A percentile compares a stretch with the other conserved stretches of the same genome.
Conservation (phyloP, 106 monocot genomes). For the Cymbidium sinense region DNA sequence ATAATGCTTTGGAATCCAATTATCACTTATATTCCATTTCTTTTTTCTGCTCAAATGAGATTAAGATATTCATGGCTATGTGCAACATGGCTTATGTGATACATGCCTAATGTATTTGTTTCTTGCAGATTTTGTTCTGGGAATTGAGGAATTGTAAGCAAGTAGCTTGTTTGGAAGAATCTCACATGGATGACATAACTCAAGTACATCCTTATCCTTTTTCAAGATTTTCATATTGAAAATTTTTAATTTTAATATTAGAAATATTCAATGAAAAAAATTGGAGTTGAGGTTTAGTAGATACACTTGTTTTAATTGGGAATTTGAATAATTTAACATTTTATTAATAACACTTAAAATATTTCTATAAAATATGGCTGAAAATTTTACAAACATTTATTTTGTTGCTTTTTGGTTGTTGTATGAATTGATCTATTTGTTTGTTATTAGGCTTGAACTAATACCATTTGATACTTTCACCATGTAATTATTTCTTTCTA, state of each 20-base stretch:
- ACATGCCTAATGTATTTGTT: neutral
- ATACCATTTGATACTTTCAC: neutral
- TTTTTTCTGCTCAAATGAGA: neutral
- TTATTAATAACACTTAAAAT: neutral
- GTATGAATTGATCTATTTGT: neutral
- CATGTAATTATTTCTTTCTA: neutral
- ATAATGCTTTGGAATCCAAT: neutral
- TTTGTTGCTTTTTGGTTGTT: neutral
- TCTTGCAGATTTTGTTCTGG: slow-evolving; percentile 83
- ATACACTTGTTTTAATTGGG: neutral
- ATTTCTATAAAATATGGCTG: neutral
- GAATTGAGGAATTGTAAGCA: slow-evolving; percentile 83
- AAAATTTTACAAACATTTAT: neutral
- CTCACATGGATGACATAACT: slow-evolving; percentile 95
- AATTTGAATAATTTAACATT: neutral
- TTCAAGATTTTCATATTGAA: neutral
- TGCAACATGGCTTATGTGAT: neutral
- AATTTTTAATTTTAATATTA: neutral
- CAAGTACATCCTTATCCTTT: slow-evolving; percentile 42
- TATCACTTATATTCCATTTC: neutral
- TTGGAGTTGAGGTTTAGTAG: neutral
- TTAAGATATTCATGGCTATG: neutral
- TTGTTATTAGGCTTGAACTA: neutral
- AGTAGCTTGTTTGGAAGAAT: slow-evolving; percentile 74
- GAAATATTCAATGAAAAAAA: neutral